These are phyloP conservation scores for Lachnellula cervina DNA, from an alignment of 2,329 filamentous ascomycete genomes.

Conservation along the genomic window DNA sequence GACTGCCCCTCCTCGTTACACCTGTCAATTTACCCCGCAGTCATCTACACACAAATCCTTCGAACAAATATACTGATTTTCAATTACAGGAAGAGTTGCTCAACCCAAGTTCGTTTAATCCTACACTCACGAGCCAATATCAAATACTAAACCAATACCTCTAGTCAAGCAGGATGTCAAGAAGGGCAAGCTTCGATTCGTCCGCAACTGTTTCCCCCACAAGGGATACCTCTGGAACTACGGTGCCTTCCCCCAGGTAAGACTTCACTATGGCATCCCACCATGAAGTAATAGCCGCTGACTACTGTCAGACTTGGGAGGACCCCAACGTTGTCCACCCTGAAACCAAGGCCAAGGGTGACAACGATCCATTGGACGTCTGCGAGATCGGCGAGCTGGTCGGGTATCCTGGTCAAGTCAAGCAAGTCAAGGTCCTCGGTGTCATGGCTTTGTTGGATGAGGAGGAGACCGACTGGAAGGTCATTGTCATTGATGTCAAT, in stretches of 20 bases:
- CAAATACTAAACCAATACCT: slow-evolving; percentile 54
- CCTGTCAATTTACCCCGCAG: neutral
- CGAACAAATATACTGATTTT: slow-evolving; percentile 1
- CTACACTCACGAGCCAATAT: neutral
- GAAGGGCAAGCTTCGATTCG: slow-evolving; percentile 99
- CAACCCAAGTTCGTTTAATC: slow-evolving; percentile 68
- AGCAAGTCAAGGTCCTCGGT: slow-evolving; percentile 99
- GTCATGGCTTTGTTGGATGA: slow-evolving; percentile 99
- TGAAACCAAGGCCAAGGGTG: slow-evolving; percentile 99
- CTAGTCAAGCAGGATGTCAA: slow-evolving; percentile 96
- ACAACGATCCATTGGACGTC: slow-evolving; percentile 98
- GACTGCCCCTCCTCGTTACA: slow-evolving; percentile 16
- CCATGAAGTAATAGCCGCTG: slow-evolving; percentile 7
- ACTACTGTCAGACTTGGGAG: slow-evolving; percentile 78
- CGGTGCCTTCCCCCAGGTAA: slow-evolving; percentile 95
- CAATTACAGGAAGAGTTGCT: slow-evolving; percentile 75
- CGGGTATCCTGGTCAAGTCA: slow-evolving; percentile 91
- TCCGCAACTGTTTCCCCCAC: slow-evolving; percentile 99
- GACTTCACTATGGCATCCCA: slow-evolving; percentile 22
- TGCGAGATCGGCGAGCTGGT: slow-evolving; percentile 99
- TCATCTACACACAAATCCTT: neutral
- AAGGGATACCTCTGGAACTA: slow-evolving; percentile 99
- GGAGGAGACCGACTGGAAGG: slow-evolving; percentile 99
- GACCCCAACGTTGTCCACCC: slow-evolving; percentile 94
- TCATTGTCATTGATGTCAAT: slow-evolving; percentile 98